Evolutionary conservation across 2,329 filamentous ascomycete species (phyloP).

Genomic region (Colletotrichum sojae): DNA sequence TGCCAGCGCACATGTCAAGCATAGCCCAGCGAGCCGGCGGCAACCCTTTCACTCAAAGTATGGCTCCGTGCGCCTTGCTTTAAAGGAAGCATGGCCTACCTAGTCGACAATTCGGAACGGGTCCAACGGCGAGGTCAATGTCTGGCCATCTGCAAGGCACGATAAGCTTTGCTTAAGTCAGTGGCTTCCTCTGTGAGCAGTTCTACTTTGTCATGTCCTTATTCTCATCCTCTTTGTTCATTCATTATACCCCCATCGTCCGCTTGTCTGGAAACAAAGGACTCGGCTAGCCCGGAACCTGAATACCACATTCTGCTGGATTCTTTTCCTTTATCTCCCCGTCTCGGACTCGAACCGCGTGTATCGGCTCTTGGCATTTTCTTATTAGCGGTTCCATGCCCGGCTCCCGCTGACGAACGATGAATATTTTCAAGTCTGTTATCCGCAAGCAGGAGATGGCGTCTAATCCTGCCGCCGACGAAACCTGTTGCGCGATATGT

Average conservation of each 20-base stretch:
- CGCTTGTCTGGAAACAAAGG: slow-evolving; percentile 28
- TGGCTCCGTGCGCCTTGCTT: slow-evolving; percentile 34
- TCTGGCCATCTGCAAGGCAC: slow-evolving; percentile 39
- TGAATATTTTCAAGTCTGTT: slow-evolving; percentile 39
- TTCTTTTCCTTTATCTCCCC: neutral
- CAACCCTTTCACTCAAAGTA: slow-evolving; percentile 36
- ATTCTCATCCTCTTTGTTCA: slow-evolving; percentile 13
- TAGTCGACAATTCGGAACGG: slow-evolving; percentile 23
- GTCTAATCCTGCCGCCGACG: slow-evolving; percentile 34
- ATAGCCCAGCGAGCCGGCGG: slow-evolving; percentile 31
- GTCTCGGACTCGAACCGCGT: slow-evolving; percentile 1
- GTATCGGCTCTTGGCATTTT: neutral
- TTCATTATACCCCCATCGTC: slow-evolving; percentile 8
- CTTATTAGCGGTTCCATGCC: slow-evolving; percentile 18
- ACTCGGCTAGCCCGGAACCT: slow-evolving; percentile 9
- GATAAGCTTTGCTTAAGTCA: slow-evolving; percentile 39
- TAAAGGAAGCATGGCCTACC: slow-evolving; percentile 28
- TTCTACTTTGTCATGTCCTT: slow-evolving; percentile 19
- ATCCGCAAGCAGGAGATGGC: slow-evolving; percentile 43
- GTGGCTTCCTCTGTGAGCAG: slow-evolving; percentile 16
- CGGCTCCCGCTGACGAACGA: slow-evolving; percentile 17
- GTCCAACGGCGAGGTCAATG: slow-evolving; percentile 39
- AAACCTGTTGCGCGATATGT: slow-evolving; percentile 57
- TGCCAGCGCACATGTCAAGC: slow-evolving; percentile 38
- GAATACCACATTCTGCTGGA: neutral